Evolutionary conservation across 2,329 filamentous ascomycete genomes (phyloP), one percentile per base, ranked within the genome.

Genomic region (Fusarium scirpi): DNA sequence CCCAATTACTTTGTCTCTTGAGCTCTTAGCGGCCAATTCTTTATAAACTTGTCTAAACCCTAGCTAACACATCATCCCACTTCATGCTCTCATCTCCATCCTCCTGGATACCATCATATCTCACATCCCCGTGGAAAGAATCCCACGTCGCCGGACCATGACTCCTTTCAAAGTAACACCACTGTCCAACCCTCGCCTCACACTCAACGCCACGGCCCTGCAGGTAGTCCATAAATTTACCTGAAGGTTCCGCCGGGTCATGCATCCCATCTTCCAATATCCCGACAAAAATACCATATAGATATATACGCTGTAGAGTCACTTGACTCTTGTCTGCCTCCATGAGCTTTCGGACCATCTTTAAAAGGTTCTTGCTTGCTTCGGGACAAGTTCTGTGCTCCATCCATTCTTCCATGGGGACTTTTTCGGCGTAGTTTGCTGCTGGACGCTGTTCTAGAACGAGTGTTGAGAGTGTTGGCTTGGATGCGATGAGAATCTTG

Each of bases 181-280:
- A 72, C 1, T 44, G 29, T 0, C 69, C 69, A 18, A 54, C 8
- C 5, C 70, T 65, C 5, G 59, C 69, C n/a, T 72, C 66, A 9
- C 63, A 68, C 5, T 44, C 24, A 0, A 68, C 11, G 3, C 22
- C 38, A 3, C 22, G 20, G 0, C 16, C 9, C 6, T 52, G 12
- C 6, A 72, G n/a, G 15, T 53, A 12, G 0, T 24, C 11, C 54
- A 70, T 56, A 3, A 72, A 47, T 6, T 18, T 22, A 9, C 59
- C 49, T 0, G 24, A 30, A 0, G 58, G 52, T 0, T 24, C 10
- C 2, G 29, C 9, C 10, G 18, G 18, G 18, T 45, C 29, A 12
- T 41, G 44, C 0, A 18, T 15, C 8, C 15, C 32, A 0, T 48
- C 11, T 0, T 24, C 8, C 0, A 43, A 27, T 5, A 44, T 3